A percentile compares a stretch with the other conserved stretches of the same genome.
phyloP scores from a whole-genome alignment of 2,329 filamentous ascomycete genomes.

The Ceratocystis eucalypticola region DNA sequence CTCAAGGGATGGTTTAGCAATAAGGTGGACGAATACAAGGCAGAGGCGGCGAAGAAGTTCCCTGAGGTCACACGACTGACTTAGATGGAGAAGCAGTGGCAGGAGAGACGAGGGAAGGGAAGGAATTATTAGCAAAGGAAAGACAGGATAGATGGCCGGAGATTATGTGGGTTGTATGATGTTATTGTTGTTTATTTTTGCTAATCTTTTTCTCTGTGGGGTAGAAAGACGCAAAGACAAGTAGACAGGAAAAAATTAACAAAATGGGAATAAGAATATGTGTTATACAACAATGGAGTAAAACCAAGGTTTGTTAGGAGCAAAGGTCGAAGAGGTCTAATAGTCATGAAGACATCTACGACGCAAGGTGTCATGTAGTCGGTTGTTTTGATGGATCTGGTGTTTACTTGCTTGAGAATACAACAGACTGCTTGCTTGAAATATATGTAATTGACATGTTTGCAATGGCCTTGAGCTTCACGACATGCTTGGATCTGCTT shows the following conservation, averaged over 20 bases:
- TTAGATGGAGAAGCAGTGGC: constrained; percentile 19
- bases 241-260: constrained; percentile 1
- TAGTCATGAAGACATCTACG: no score
- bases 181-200: not conserved
- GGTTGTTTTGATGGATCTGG: no score
- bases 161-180: not conserved
- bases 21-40: constrained; percentile 36
- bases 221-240: constrained; percentile 2
- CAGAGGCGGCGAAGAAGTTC: constrained; percentile 37
- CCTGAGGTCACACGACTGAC: constrained; percentile 36
- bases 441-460: no score
- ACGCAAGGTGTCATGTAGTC: no score
- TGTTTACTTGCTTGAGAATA: no score
- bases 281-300: not conserved
- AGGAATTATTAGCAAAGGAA: not conserved
- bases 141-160: not conserved
- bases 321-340: not conserved
- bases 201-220: not conserved
- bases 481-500: no score
- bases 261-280: not conserved
- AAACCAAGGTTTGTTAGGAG: constrained; percentile 1
- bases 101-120: not conserved
- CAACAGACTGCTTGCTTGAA: no score
- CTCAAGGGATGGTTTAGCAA: constrained; percentile 38
- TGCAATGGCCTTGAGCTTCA: no score